These are phyloP conservation scores for Cucumis cinereus DNA, from an alignment of 306 rosid species.

Conservation along the genomic window DNA sequence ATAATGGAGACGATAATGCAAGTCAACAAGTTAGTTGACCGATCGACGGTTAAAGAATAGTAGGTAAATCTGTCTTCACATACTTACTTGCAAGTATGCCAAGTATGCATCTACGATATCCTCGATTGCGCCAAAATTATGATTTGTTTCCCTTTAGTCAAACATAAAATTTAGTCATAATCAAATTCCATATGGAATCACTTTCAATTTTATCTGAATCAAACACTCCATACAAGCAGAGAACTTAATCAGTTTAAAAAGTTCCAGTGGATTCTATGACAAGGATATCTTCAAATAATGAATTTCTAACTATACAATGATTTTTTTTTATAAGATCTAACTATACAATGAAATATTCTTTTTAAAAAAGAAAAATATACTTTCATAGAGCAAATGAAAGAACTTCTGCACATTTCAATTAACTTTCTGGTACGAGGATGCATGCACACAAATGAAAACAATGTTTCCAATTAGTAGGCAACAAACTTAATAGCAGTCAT, in stretches of 20 bases:
- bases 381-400: neutral
- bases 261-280: neutral
- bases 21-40: neutral
- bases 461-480: neutral
- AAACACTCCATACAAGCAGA: neutral
- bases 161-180: conserved; percentile 13
- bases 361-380: neutral
- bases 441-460: neutral
- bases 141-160: conserved; percentile 37
- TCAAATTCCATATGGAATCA: neutral
- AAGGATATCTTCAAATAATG: neutral
- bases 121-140: conserved; percentile 46
- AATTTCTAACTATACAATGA: neutral
- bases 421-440: neutral
- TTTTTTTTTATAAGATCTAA: no score
- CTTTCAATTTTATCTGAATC: neutral
- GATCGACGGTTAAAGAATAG: neutral
- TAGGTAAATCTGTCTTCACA: neutral
- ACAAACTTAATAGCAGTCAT: neutral
- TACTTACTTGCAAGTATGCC: conserved; percentile 90
- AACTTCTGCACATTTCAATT: neutral
- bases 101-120: conserved; percentile 84
- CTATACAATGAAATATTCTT: neutral
- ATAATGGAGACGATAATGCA: neutral
- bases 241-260: neutral